Conservation (phyloP, 2,329 filamentous ascomycete genomes). For the Alternaria conjuncta region DNA sequence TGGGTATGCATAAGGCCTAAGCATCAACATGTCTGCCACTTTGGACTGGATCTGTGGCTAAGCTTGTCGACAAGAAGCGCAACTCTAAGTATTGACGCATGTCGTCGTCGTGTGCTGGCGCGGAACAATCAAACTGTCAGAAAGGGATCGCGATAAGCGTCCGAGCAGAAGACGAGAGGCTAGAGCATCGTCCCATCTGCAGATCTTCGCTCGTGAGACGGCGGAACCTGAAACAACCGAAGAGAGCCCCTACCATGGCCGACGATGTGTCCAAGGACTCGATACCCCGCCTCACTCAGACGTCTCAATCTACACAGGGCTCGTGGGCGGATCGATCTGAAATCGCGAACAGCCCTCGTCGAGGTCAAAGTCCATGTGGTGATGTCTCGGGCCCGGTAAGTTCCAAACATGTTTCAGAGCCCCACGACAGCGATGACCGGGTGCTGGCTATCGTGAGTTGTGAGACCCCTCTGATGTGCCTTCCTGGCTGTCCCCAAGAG, state of each 20-base stretch:
- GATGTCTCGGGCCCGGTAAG: constrained; percentile 15
- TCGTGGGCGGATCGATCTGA: constrained; percentile 12
- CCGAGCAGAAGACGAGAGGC: constrained; percentile 8
- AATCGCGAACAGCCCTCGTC: constrained; percentile 17
- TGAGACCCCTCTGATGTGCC: constrained; percentile 16
- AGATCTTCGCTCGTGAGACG: constrained; percentile 29
- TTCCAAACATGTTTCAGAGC: constrained; percentile 21
- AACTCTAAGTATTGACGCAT: neutral
- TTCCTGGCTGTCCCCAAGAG: constrained; percentile 8
- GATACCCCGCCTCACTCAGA: constrained; percentile 29
- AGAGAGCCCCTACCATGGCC: constrained; percentile 21
- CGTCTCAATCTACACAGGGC: constrained; percentile 20
- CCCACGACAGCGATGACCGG: constrained; percentile 5
- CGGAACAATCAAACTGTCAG: neutral
- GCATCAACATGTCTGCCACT: constrained; percentile 12
- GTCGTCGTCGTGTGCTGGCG: constrained; percentile 1
- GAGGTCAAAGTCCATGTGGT: constrained; percentile 8
- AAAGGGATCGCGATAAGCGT: constrained; percentile 5
- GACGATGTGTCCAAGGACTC: constrained; percentile 16
- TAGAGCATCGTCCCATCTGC: constrained; percentile 29
- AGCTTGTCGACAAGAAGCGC: neutral
- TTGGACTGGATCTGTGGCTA: constrained; percentile 11
- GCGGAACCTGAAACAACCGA: constrained; percentile 37
- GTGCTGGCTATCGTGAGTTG: constrained; percentile 14
- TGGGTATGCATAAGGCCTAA: neutral